Evolutionary conservation across 306 rosid genomes (phyloP), one percentile per base, ranked within the genome.

Genomic region (Corylus avellana): DNA sequence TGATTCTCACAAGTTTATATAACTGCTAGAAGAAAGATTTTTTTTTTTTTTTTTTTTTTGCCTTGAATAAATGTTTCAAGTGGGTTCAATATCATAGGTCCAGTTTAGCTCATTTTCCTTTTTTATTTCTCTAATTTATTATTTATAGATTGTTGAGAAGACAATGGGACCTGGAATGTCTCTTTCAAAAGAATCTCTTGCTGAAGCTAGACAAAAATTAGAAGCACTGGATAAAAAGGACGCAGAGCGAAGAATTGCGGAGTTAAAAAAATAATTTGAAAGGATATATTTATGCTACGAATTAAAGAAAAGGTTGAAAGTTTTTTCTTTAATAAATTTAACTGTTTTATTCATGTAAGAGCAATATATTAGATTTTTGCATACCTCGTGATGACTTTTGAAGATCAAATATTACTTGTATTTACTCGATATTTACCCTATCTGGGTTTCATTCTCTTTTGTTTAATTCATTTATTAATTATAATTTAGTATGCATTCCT

Each of bases 201-300:
- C 86, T 47, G 94, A 95, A 86, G 98, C 96, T 73, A 95, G 87
- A 82, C 76, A 13, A 71, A 95, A 82, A 77, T 58, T 95, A 83
- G 92, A 95, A 87, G 94, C 87, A 59, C 81, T 95, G 82, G 94
- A 95, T 85, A 62, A 86, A 75, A 91, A 93, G 85, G 99, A 95
- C 78, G 91, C 92, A n/a, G 98, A 95, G 81, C 82, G 99, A 66
- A 91, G 91, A 85, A 93, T 98, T 16, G 97, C 99, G 0, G 99
- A 95, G 84, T 81, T 90, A 46, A 95, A 93, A 12, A 82, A 95
- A 95, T 87, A 89, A 89, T 84, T 86, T 95, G 81, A 98, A 95
- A 90, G 96, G 90, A 83, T 95, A 95, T 86, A 90, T 93, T 79
- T 95, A 95, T 13, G 79, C 88, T 49, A 95, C 96, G 25, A 22